Base-by-base conservation (phyloP, 495 filamentous ascomycete species). In the Collariella sp. region DNA sequence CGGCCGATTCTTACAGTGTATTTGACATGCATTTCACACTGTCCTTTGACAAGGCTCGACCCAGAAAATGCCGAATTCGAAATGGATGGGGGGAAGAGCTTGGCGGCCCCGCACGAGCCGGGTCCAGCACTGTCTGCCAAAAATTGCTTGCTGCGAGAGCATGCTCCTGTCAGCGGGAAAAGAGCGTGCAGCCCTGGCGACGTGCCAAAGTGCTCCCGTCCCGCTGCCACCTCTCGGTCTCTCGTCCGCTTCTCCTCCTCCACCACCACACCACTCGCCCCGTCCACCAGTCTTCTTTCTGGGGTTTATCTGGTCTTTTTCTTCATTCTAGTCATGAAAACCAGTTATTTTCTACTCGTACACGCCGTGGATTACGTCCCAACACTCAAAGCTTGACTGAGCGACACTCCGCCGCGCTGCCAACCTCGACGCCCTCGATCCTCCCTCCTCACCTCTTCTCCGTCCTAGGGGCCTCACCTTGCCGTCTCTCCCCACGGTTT, bases 81-180 rank as follows among this genome's bases (percentile, higher is more conserved):
- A 55, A 56, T 52, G 58, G 45, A 35, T 45, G 41, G 33, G 47
- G 36, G 34, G 20, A 39, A 33, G 52, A 55, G 49, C 62, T 54
- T 33, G 33, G 34, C 10, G 46, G 57, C 61, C 64, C 54, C 56
- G 54, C 58, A 55, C 52, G 29, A 54, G 39, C 35, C 45, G 52
- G 36, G 48, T 42, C 35, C 62, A 49, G 48, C 49, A 29, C 59
- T 48, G 59, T 49, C 50, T 54, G 62, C 62, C 64, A 64, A 67
- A 67, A 67, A 64, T 62, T 62, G 56, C 54, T 57, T 58, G 46
- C 58, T 61, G 50, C 46, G 52, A 52, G 52, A 52, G 57, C 49
- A 53, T 19, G 50, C 58, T 57, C 34, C 44, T n/a, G n/a, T n/a
- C n/a, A n/a, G n/a, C n/a, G 58, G 58, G 58, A 56, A 62, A 60